Evolutionary conservation across 1,139 yeast species (phyloP).

Genomic region (Debaryomyces coudertii): DNA sequence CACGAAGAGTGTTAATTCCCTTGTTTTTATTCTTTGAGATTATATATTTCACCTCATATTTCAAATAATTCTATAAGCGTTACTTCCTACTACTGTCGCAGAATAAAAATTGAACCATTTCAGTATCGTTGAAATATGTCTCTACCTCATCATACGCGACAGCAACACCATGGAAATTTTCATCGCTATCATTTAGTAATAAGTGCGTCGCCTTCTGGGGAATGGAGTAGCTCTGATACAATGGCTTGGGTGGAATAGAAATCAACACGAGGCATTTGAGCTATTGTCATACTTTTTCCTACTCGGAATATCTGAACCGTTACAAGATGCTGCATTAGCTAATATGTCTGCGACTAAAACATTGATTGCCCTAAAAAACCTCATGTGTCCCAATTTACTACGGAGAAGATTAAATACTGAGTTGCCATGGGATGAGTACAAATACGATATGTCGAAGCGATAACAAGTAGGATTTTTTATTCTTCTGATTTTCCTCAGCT

Average conservation of each 20-base stretch:
- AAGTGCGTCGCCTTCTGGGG: constrained; percentile 6
- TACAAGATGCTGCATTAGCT: not conserved
- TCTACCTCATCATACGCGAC: constrained; percentile 3
- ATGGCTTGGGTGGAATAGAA: constrained; percentile 1
- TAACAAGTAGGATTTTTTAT: too few species aligned
- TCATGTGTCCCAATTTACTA: too few species aligned
- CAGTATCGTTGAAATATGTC: not conserved
- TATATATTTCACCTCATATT: constrained; percentile 43
- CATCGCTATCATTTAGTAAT: constrained; percentile 1
- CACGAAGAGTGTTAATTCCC: constrained; percentile 47
- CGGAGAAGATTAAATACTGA: too few species aligned
- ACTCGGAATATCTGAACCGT: too few species aligned
- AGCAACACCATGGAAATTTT: not conserved
- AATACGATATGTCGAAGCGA: too few species aligned
- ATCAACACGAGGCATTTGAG: not conserved
- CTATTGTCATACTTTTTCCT: not conserved
- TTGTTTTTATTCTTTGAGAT: constrained; percentile 44
- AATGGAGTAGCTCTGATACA: constrained; percentile 2
- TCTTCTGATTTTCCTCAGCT: too few species aligned
- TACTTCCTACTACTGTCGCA: constrained; percentile 67
- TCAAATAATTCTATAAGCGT: constrained; percentile 60
- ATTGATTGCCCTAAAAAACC: too few species aligned
- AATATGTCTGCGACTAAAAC: not conserved
- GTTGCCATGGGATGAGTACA: too few species aligned
- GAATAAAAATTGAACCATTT: constrained; percentile 36